phyloP scores from a whole-genome alignment of 495 filamentous ascomycete species.

The Geopyxis carbonaria region DNA sequence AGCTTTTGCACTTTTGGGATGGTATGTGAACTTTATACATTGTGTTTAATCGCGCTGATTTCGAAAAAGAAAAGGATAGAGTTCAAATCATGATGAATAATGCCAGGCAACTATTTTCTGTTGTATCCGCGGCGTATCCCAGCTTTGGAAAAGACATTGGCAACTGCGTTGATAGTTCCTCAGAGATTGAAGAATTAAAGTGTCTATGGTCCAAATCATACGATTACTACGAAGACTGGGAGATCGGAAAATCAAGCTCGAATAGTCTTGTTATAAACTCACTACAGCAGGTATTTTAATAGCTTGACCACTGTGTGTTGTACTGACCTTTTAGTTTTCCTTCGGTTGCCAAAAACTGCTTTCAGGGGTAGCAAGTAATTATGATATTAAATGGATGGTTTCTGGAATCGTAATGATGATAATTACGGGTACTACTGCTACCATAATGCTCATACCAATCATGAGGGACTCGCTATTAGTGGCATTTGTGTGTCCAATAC shows the following conservation, averaged over 20 bases:
- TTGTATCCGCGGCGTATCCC: constrained; percentile 55
- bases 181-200: constrained; percentile 41
- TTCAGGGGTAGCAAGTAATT: constrained; percentile 65
- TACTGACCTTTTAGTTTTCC: constrained; percentile 11
- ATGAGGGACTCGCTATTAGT: constrained; percentile 12
- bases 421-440: constrained; percentile 28
- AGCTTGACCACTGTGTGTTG: too few species aligned
- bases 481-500: constrained; percentile 24
- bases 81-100: constrained; percentile 54
- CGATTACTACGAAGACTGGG: constrained; percentile 2
- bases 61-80: constrained; percentile 37
- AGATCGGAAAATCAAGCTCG: background rate
- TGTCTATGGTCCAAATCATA: constrained; percentile 29
- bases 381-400: constrained; percentile 47
- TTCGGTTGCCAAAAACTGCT: constrained; percentile 19
- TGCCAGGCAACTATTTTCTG: constrained; percentile 56
- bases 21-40: constrained; percentile 17
- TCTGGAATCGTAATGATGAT: constrained; percentile 36
- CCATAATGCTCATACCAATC: constrained; percentile 14
- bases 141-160: constrained; percentile 7
- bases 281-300: too few species aligned
- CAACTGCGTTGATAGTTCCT: constrained; percentile 31
- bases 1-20: constrained; percentile 61
- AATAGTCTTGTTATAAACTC: background rate
- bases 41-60: background rate